Evolutionary conservation across 176 grass and related monocot genomes (phyloP), one percentile per base, ranked within the genome.

Genomic region (Eleusine coracana): DNA sequence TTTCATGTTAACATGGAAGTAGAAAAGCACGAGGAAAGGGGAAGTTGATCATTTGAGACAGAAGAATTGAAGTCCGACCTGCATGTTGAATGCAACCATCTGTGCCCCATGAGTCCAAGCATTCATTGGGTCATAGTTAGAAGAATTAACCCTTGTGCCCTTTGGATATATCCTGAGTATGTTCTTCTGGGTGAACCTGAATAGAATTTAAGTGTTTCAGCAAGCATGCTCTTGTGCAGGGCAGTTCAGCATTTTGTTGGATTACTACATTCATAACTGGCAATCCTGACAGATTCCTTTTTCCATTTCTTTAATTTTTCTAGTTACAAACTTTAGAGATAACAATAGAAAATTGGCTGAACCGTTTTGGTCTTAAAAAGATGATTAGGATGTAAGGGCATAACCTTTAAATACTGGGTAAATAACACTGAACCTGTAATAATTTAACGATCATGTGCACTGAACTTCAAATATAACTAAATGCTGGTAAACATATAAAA

Each of bases 61-160:
- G 64, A 25, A 36, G 7, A 55, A 56, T 44, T 71, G 10, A 1
- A 51, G 65, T 7, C 71, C 12, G 17, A 98, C 96, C 96, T 98
- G 96, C 85, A 89, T 98, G 63, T 98, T 98, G 66, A 95, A 95
- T 85, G 96, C 96, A 91, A 95, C 93, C 96, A 98, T 93, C 79
- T 98, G 96, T 8, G 91, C 92, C 80, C 96, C 96, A 85, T 98
- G 87, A 38, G 69, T 87, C 96, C 96, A 98, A 36, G 93, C 93
- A 64, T 88, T 70, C 49, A 98, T 86, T 65, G 96, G 92, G 45
- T 92, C 88, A 49, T 95, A 98, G 78, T 98, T 98, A 20, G 96
- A 90, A 82, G 96, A 98, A 72, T 68, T 92, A 76, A 98, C 84
- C 44, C 96, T 86, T 37, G 92, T 92, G 68, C 92, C 96, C 80